Evolutionary conservation across 768 basidiomycete species (phyloP).

Genomic region (Inosperma sp.): DNA sequence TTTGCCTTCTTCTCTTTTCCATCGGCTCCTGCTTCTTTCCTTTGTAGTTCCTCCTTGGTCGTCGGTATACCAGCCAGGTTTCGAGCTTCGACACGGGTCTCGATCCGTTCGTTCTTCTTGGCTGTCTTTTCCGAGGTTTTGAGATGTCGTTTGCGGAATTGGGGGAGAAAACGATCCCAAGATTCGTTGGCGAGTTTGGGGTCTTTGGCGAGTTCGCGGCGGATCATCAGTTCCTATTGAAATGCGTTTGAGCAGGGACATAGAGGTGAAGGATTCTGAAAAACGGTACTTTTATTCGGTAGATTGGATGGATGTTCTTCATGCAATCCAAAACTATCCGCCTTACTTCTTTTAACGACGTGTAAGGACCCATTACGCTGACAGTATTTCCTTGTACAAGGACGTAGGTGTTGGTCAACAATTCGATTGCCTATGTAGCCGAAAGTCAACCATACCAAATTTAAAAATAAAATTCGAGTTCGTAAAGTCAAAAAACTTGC

Average conservation of each 20-base stretch:
- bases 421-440: slow-evolving; percentile 78
- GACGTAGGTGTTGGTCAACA: slow-evolving; percentile 94
- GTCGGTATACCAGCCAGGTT: slow-evolving; percentile 59
- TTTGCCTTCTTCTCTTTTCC: slow-evolving; percentile 39
- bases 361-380: slow-evolving; percentile 95
- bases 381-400: slow-evolving; percentile 98
- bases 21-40: slow-evolving; percentile 31
- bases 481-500: slow-evolving; percentile 39
- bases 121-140: slow-evolving; percentile 92
- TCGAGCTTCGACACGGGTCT: slow-evolving; percentile 58
- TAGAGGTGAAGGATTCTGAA: background rate
- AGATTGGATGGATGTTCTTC: slow-evolving; percentile 99
- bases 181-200: slow-evolving; percentile 90
- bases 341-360: slow-evolving; percentile 92
- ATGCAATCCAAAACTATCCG: slow-evolving; percentile 98
- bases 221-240: slow-evolving; percentile 91
- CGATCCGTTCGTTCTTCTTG: slow-evolving; percentile 75
- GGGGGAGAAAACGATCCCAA: slow-evolving; percentile 96
- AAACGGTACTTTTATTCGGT: slow-evolving; percentile 84
- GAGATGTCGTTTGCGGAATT: slow-evolving; percentile 90
- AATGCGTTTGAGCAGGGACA: slow-evolving; percentile 3
- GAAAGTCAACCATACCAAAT: background rate
- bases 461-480: background rate
- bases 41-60: slow-evolving; percentile 27
- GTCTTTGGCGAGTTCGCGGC: slow-evolving; percentile 95